Evolutionary conservation across 306 rosid species (phyloP).

Genomic region (Inga oerstediana): DNA sequence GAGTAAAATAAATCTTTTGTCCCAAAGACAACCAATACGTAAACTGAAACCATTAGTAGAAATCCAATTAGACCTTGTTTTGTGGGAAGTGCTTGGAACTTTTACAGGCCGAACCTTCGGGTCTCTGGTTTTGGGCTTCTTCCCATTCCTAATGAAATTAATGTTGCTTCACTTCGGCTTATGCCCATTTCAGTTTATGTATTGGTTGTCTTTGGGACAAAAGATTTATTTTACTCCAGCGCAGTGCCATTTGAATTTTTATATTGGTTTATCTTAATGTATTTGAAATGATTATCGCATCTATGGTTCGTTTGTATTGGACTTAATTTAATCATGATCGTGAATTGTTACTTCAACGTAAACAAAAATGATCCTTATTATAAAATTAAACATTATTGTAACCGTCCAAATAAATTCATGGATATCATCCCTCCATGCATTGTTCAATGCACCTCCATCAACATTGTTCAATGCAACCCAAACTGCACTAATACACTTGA

Average conservation of each 20-base stretch:
- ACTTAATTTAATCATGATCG: neutral
- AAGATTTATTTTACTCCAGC: neutral
- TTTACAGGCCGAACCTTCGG: neutral
- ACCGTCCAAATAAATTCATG: conserved; percentile 12
- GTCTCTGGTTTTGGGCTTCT: neutral
- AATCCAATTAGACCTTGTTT: neutral
- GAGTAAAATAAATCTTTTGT: neutral
- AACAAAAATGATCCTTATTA: neutral
- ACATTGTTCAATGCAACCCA: conserved; percentile 28
- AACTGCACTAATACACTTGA: conserved; percentile 37
- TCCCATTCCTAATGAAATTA: neutral
- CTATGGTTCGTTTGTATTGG: neutral
- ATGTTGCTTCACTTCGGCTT: neutral
- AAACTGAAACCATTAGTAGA: too few species aligned
- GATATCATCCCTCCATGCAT: conserved; percentile 36
- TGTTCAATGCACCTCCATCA: conserved; percentile 10
- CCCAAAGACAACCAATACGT: neutral
- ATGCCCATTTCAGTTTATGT: neutral
- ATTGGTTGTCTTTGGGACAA: neutral
- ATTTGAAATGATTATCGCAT: neutral
- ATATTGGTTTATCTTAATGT: neutral
- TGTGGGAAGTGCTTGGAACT: neutral
- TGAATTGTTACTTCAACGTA: neutral
- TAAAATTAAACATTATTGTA: neutral
- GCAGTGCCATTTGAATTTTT: neutral